phyloP scores from a whole-genome alignment of 768 basidiomycete species.

The Termitomyces sp. region DNA sequence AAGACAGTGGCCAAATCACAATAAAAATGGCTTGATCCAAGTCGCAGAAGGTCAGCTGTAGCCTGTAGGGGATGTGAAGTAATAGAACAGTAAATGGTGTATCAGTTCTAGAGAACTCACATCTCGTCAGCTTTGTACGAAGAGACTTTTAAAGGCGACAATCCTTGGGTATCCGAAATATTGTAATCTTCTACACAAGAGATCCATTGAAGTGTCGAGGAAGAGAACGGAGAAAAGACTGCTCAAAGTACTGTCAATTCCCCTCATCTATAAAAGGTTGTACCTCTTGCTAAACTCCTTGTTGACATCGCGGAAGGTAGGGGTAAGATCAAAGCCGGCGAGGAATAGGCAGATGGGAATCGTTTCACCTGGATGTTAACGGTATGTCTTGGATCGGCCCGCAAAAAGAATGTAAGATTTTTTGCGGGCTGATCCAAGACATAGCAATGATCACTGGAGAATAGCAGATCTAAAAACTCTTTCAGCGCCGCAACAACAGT shows the following conservation, averaged over 20 bases:
- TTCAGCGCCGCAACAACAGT: no score
- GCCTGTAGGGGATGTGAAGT: background rate
- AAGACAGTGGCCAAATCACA: background rate
- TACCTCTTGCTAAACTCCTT: no score
- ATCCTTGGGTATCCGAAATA: background rate
- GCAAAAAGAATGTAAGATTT: no score
- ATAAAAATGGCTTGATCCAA: background rate
- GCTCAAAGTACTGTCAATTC: conserved; percentile 96
- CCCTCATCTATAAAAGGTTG: conserved; percentile 99
- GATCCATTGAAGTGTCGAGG: background rate
- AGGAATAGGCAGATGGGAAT: no score
- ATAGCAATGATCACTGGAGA: no score
- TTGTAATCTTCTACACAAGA: conserved; percentile 12
- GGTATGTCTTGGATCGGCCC: no score
- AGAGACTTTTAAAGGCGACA: background rate
- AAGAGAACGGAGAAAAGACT: conserved; percentile 25
- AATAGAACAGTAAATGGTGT: background rate
- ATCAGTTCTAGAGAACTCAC: background rate
- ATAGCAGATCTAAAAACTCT: no score
- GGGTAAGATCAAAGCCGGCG: no score
- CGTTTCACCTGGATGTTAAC: no score
- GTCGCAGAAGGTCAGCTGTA: background rate
- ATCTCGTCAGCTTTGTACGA: background rate
- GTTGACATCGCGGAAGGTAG: no score
- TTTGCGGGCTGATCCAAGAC: no score